Percentiles rank a stretch among this genome's conserved stretches.
phyloP scores from a whole-genome alignment of 2,329 filamentous ascomycete species.

The Didymella arachidicola region DNA sequence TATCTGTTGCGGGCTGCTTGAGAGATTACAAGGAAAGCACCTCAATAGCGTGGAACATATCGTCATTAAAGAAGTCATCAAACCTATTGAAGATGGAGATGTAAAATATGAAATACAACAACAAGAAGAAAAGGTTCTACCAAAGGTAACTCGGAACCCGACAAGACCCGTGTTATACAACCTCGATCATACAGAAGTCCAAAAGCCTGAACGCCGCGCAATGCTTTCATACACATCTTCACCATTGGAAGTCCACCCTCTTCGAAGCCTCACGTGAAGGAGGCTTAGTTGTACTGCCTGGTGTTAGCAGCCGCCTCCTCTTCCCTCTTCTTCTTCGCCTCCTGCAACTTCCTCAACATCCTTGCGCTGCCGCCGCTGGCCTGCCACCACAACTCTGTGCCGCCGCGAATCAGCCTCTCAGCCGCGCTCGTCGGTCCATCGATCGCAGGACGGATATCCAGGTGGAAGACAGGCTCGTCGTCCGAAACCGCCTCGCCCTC shows the following conservation, averaged over 20 bases:
- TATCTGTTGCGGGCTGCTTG: not conserved
- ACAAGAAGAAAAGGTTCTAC: not conserved
- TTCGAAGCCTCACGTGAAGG: not conserved
- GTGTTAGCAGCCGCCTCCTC: constrained; percentile 33
- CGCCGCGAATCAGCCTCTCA: constrained; percentile 87
- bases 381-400: constrained; percentile 92
- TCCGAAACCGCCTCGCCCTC: constrained; percentile 80
- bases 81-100: constrained; percentile 1
- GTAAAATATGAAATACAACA: constrained; percentile 2
- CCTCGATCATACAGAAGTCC: constrained; percentile 6
- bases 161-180: constrained; percentile 10
- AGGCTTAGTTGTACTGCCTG: constrained; percentile 38
- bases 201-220: constrained; percentile 20
- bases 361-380: constrained; percentile 76
- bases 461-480: constrained; percentile 92
- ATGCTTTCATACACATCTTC: constrained; percentile 18
- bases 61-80: constrained; percentile 2
- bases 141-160: not conserved
- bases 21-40: not conserved
- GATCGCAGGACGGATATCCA: constrained; percentile 91
- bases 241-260: not conserved
- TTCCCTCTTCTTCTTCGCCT: constrained; percentile 40
- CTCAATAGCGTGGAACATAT: not conserved
- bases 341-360: constrained; percentile 52
- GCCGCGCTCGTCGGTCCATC: constrained; percentile 79